Percentiles rank a stretch among this genome's conserved stretches.
Evolutionary conservation across 208 protist genomes (phyloP).

Genomic region (Novymonas esmeraldas): DNA sequence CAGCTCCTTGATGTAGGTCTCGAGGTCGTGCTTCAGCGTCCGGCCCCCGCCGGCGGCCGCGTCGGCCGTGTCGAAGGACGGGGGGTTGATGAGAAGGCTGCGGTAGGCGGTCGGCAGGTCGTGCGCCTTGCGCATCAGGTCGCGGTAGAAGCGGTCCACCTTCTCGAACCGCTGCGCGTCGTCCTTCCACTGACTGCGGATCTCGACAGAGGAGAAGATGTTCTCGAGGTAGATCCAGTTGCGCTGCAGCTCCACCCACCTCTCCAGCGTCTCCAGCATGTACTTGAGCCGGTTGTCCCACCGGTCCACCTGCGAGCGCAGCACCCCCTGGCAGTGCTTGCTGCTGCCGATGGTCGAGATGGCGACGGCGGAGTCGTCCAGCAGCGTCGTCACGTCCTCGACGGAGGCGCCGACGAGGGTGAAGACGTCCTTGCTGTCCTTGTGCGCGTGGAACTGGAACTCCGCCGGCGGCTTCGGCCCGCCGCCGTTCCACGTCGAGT

Average conservation of each 20-base stretch:
- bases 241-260: slow-evolving; percentile 95
- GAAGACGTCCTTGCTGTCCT: slow-evolving; percentile 93
- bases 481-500: slow-evolving; percentile 91
- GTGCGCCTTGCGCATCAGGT: slow-evolving; percentile 94
- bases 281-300: slow-evolving; percentile 95
- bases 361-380: slow-evolving; percentile 92
- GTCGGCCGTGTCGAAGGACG: slow-evolving; percentile 67
- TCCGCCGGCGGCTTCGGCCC: slow-evolving; percentile 92
- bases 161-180: slow-evolving; percentile 95
- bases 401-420: slow-evolving; percentile 89
- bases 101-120: slow-evolving; percentile 91
- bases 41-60: slow-evolving; percentile 33
- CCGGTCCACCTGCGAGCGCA: slow-evolving; percentile 94
- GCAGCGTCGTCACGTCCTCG: slow-evolving; percentile 93
- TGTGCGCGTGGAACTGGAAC: slow-evolving; percentile 94
- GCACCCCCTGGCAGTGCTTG: slow-evolving; percentile 90
- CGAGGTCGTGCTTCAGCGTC: slow-evolving; percentile 83
- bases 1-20: slow-evolving; percentile 92
- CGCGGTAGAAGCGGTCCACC: slow-evolving; percentile 94
- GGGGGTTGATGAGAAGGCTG: slow-evolving; percentile 87
- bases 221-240: slow-evolving; percentile 98
- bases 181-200: slow-evolving; percentile 96
- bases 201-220: slow-evolving; percentile 96
- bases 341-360: slow-evolving; percentile 94
- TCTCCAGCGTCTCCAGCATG: slow-evolving; percentile 94